Base-by-base conservation (phyloP, 148 eudicot species). In the Amaranthus palmeri region DNA sequence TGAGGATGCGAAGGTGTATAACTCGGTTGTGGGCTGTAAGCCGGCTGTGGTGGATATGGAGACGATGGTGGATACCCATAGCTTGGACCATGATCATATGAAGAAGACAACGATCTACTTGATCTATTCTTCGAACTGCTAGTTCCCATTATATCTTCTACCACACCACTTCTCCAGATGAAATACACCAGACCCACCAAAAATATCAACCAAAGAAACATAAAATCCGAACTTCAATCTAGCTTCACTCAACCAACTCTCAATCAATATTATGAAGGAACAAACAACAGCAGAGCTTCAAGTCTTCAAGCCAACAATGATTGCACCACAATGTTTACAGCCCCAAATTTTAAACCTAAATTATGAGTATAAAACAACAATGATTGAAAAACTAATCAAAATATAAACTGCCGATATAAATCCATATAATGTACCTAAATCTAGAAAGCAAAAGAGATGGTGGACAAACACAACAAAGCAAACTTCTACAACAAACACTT, bases 121-220 rank as follows among this genome's bases (percentile, higher is more conserved):
- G 53, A 65, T 43, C 69, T 71, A 62, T 79, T 80, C 74, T 72
- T 88, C 4, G 92, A 88, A 81, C 70, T 81, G 44, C 8, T 80
- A 58, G 72, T 78, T 57, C 96, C 92, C 96, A 88, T 90, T 25
- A 69, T 65, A 9, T 36, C 70, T 49, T 8, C 44, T n/a, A 63
- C 52, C 50, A 56, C 36, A 15, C 50, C 55, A 65, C 67, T 43
- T 54, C 71, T 68, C 72, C 59, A 43, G 42, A 49, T 41, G 44
- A 71, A 44, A 57, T 62, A 78, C 47, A 56, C 66, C 81, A 74
- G 64, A 13, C 58, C 70, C 54, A 48, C 77, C 66, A 78, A 74
- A 78, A 78, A 41, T 60, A 74, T 42, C 25, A 78, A 44, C 81
- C 81, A 78, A 57, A 78, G 75, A 69, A 74, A 48, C 81, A 78